phyloP scores from a whole-genome alignment of 2,329 filamentous ascomycete species.

The Venturia pyrina region DNA sequence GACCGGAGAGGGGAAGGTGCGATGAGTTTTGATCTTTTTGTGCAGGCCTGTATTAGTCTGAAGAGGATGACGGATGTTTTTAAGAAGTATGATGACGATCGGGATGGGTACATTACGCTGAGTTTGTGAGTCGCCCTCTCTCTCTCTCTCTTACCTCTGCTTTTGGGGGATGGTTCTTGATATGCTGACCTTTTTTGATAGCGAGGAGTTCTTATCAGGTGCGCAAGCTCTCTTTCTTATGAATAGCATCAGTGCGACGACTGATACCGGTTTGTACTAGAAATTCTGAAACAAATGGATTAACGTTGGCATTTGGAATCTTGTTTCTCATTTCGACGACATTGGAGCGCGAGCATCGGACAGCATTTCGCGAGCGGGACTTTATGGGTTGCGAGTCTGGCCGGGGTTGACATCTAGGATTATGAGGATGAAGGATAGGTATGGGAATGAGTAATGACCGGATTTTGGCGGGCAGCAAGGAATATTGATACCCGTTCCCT shows the following conservation, averaged over 20 bases:
- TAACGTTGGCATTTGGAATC: not conserved
- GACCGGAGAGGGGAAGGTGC: conserved; percentile 47
- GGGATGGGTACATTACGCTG: conserved; percentile 69
- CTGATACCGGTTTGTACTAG: conserved; percentile 36
- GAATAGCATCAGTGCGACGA: conserved; percentile 40
- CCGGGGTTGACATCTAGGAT: no score
- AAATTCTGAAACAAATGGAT: conserved; percentile 10
- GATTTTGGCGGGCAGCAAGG: not conserved
- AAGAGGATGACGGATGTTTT: conserved; percentile 99
- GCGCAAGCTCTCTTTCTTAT: conserved; percentile 45
- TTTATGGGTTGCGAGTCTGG: not conserved
- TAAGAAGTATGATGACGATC: conserved; percentile 96
- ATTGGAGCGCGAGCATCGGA: not conserved
- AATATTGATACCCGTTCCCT: not conserved
- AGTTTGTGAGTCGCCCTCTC: conserved; percentile 38
- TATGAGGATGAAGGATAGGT: no score
- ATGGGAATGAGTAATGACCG: not conserved
- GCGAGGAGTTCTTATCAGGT: conserved; percentile 46
- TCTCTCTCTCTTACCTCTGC: not conserved
- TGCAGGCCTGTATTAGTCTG: conserved; percentile 91
- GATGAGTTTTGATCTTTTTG: conserved; percentile 76
- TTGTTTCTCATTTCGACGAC: not conserved
- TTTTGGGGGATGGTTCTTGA: not conserved
- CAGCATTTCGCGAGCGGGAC: not conserved
- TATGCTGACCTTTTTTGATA: conserved; percentile 16